Conservation (phyloP, 768 basidiomycete genomes). For the Hypholoma fasciculare region DNA sequence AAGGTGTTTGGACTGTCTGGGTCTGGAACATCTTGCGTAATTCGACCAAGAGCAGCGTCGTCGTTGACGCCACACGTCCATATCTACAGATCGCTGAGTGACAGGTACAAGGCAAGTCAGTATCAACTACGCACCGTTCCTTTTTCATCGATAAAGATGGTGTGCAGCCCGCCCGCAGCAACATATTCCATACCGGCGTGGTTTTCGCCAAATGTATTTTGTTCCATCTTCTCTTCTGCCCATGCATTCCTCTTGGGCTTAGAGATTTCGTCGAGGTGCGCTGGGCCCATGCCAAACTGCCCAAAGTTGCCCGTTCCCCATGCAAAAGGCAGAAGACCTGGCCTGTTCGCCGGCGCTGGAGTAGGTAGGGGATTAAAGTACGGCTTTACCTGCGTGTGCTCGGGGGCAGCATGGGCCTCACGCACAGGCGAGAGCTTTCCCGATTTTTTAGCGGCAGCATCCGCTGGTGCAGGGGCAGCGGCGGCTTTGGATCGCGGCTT, state of each 20-base stretch:
- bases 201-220: constrained; percentile 68
- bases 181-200: constrained; percentile 82
- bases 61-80: constrained; percentile 91
- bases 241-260: constrained; percentile 78
- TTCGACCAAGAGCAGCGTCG: constrained; percentile 82
- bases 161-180: constrained; percentile 86
- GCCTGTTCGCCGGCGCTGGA: constrained; percentile 55
- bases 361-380: constrained; percentile 69
- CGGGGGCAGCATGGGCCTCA: constrained; percentile 16
- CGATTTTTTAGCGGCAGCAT: constrained; percentile 16
- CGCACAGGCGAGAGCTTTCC: constrained; percentile 22
- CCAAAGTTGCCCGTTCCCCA: constrained; percentile 96
- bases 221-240: constrained; percentile 73
- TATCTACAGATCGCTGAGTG: constrained; percentile 44
- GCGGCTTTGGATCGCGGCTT: constrained; percentile 22
- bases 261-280: constrained; percentile 65
- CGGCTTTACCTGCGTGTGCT: constrained; percentile 40
- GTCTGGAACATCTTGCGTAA: constrained; percentile 62
- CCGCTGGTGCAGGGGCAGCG: constrained; percentile 15
- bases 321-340: constrained; percentile 73
- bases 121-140: constrained; percentile 68
- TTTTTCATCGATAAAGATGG: constrained; percentile 83
- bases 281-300: constrained; percentile 90
- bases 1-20: constrained; percentile 60
- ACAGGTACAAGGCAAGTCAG: neutral